Base-by-base conservation (phyloP, 1,139 yeast species). In the Candida anutae region DNA sequence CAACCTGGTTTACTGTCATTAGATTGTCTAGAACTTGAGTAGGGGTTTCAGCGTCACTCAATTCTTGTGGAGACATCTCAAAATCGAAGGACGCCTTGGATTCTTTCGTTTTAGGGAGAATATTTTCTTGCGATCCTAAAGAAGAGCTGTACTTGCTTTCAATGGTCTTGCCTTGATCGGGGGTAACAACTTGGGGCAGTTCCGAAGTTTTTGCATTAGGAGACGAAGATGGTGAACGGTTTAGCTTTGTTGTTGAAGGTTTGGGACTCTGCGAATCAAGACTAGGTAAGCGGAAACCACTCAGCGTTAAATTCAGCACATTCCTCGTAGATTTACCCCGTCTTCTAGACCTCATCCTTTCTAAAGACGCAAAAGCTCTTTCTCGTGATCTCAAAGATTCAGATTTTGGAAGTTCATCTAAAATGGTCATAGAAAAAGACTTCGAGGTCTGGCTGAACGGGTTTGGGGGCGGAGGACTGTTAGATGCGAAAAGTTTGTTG, bases 291-390 rank as follows among this genome's bases (percentile, higher is more conserved):
- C 48, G 40, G 20, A 42, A 36, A 26, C 43, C 46, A 24, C 37
- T 47, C 20, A 50, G 53, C 2, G 56, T 45, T 24, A 50, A 40
- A 16, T 50, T 45, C 52, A 48, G 58, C 4, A 53, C 45, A 29
- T 54, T 55, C 20, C 49, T 27, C 10, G 61, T 55, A 20, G 73
- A 64, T 40, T 67, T 72, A 32, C 76, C 19, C 10, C 67, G 67
- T 33, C 83, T 53, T 34, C 82, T 57, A 21, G 73, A 70, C 36
- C 73, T 63, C 66, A 77, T 74, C 49, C 87, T 59, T 35, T 74
- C 67, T 23, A 78, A 51, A 0, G 82, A 75, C 0, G 83, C 83
- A 45, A 74, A 77, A 0, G 83, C 83, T 38, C 83, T 56, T 38
- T 75, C 83, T 23, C 65, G 61, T 4, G 79, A 74, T 34, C 74